Base-by-base conservation (phyloP, 1,284 basidiomycete species). In the Austropuccinia psidii region DNA sequence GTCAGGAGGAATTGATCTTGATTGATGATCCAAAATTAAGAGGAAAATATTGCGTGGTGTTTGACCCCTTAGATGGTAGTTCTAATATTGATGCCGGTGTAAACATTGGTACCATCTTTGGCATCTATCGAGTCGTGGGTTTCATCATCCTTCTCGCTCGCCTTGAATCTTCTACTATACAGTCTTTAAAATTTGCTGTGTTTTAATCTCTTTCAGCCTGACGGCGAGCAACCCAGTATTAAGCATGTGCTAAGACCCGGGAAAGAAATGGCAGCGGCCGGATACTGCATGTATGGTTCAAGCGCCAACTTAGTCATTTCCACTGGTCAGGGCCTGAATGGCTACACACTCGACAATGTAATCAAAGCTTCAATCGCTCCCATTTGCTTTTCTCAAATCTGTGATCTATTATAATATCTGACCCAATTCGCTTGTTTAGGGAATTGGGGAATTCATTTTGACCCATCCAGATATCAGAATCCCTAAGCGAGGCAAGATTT, bases 11-110 rank as follows among this genome's bases (percentile, higher is more conserved):
- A 27, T 76, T 76, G 29, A 80, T 80, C 43, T 78, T 82, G 54
- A 79, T 80, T 55, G 79, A 80, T 64, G 76, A 76, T 33, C 77
- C 78, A 58, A 79, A 80, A 55, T 76, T 78, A 69, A 80, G 78
- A 81, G 93, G 93, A 76, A 89, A 87, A 81, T 83, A 83, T 84
- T 97, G 93, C 79, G 93, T 98, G 78, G 96, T 98, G 9, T 99
- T 99, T 79, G 96, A 99, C 83, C 96, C 96, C 49, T 87, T 99
- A 70, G 96, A 99, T 79, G 96, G 96, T 69, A 91, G 89, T 79
- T 93, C 90, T 83, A 99, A 99, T 84, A 99, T 99, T 83, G 96
- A 99, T 82, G 96, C 96, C 77, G 96, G 95, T 88, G 96, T 99
- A 76, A 99, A 99, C 83, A 96, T 98, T 80, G 96, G 96, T 54